Evolutionary conservation across 192 early-diverging fungal species (phyloP).

Genomic region (Cladochytrium replicatum): DNA sequence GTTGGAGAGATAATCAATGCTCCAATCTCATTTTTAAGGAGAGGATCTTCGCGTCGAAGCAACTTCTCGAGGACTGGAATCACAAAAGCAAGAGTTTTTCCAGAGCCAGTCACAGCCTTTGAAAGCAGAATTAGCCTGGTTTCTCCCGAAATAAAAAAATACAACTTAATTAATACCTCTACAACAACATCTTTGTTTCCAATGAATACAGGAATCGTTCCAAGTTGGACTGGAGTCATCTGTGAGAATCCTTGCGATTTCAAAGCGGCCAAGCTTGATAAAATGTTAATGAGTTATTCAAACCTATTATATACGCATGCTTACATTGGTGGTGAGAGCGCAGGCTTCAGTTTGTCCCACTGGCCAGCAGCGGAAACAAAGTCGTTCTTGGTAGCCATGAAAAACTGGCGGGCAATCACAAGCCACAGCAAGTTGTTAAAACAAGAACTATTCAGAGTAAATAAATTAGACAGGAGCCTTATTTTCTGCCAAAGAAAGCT

Average conservation of each 20-base stretch:
- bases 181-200: slow-evolving; percentile 93
- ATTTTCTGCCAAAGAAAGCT: too few species aligned
- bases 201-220: slow-evolving; percentile 84
- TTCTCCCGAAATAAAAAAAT: not conserved
- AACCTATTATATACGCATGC: not conserved
- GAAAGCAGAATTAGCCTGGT: not conserved
- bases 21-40: slow-evolving; percentile 69
- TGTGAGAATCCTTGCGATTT: slow-evolving; percentile 59
- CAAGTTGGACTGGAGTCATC: slow-evolving; percentile 92
- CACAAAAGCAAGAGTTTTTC: slow-evolving; percentile 88
- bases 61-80: slow-evolving; percentile 89
- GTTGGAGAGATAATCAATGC: slow-evolving; percentile 85
- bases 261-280: slow-evolving; percentile 17
- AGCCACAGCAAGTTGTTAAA: too few species aligned
- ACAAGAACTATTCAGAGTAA: too few species aligned
- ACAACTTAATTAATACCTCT: slow-evolving; percentile 43
- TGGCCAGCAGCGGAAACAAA: slow-evolving; percentile 39
- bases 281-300: slow-evolving; percentile 3
- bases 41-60: slow-evolving; percentile 33
- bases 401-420: too few species aligned
- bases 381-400: slow-evolving; percentile 16
- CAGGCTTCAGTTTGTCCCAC: slow-evolving; percentile 53
- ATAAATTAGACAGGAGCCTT: too few species aligned
- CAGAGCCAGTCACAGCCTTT: slow-evolving; percentile 89
- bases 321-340: slow-evolving; percentile 43